Evolutionary conservation across 2,329 filamentous ascomycete genomes (phyloP).

Genomic region (Aspergillus sp.): DNA sequence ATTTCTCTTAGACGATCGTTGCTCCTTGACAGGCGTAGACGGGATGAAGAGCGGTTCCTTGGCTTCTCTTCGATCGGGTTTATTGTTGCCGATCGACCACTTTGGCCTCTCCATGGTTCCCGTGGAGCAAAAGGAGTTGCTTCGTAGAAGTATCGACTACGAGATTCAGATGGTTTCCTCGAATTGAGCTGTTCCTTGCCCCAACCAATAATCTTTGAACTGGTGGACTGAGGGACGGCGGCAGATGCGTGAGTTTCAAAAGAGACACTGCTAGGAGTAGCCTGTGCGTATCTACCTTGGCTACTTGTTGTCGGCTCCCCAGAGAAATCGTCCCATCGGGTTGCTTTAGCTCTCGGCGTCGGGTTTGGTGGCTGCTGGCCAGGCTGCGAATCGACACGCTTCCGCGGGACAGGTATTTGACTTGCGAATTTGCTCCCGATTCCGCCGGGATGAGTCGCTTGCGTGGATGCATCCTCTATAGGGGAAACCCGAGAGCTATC

Average conservation of each 20-base stretch:
- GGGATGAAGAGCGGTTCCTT: conserved; percentile 56
- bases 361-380: conserved; percentile 7
- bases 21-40: conserved; percentile 36
- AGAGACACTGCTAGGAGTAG: conserved; percentile 49
- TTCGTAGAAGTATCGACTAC: conserved; percentile 32
- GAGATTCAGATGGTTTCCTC: conserved; percentile 34
- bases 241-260: conserved; percentile 26
- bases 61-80: conserved; percentile 64
- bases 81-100: conserved; percentile 65
- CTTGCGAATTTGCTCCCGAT: conserved; percentile 25
- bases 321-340: conserved; percentile 65
- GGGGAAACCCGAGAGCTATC: conserved; percentile 41
- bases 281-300: conserved; percentile 57
- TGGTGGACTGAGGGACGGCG: conserved; percentile 27
- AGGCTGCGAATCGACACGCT: conserved; percentile 17
- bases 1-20: conserved; percentile 22
- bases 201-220: conserved; percentile 31
- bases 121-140: conserved; percentile 44
- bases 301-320: conserved; percentile 63
- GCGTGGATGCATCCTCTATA: conserved; percentile 31
- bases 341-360: conserved; percentile 8
- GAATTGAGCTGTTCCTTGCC: conserved; percentile 39
- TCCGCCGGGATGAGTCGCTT: conserved; percentile 1
- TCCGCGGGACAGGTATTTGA: conserved; percentile 29
- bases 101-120: conserved; percentile 69